Evolutionary conservation across 2,329 filamentous ascomycete genomes (phyloP).

Genomic region (Xylariaceae sp.): DNA sequence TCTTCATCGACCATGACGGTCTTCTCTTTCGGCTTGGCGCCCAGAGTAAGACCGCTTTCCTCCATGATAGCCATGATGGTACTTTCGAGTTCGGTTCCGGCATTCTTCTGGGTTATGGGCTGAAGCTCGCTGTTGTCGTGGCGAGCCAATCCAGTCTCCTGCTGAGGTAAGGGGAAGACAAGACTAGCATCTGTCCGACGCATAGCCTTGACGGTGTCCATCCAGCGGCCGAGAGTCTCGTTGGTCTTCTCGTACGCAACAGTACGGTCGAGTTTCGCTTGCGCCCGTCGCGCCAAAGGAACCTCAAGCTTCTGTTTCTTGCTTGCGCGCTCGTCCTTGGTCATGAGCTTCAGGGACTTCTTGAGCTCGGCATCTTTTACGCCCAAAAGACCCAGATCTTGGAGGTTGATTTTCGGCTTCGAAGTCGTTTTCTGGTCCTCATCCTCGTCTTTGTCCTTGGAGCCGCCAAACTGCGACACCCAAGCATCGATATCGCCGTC

Average conservation of each 20-base stretch:
- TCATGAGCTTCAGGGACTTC: constrained; percentile 71
- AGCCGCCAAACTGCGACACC: constrained; percentile 61
- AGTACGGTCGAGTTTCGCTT: constrained; percentile 74
- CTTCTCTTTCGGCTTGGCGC: constrained; percentile 49
- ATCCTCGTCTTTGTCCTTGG: constrained; percentile 52
- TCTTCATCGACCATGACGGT: constrained; percentile 65
- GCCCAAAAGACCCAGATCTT: constrained; percentile 66
- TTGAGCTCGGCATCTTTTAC: constrained; percentile 71
- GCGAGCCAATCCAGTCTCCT: constrained; percentile 54
- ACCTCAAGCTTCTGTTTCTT: constrained; percentile 70
- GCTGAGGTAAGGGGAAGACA: constrained; percentile 76
- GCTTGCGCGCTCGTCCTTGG: constrained; percentile 53
- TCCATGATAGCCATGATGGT: constrained; percentile 85
- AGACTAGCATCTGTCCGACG: constrained; percentile 79
- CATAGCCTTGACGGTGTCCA: constrained; percentile 91
- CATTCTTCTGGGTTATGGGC: constrained; percentile 58
- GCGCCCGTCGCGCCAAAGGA: constrained; percentile 77
- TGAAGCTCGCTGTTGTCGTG: constrained; percentile 58
- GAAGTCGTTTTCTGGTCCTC: constrained; percentile 46
- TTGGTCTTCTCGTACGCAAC: constrained; percentile 89
- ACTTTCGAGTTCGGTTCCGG: constrained; percentile 75
- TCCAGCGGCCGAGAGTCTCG: constrained; percentile 84
- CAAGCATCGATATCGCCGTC: constrained; percentile 43
- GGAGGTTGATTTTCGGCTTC: constrained; percentile 65
- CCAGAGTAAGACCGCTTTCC: constrained; percentile 69